Evolutionary conservation across 2,329 filamentous ascomycete genomes (phyloP), one percentile per base, ranked within the genome.

Genomic region (Ophiostoma ulmi): DNA sequence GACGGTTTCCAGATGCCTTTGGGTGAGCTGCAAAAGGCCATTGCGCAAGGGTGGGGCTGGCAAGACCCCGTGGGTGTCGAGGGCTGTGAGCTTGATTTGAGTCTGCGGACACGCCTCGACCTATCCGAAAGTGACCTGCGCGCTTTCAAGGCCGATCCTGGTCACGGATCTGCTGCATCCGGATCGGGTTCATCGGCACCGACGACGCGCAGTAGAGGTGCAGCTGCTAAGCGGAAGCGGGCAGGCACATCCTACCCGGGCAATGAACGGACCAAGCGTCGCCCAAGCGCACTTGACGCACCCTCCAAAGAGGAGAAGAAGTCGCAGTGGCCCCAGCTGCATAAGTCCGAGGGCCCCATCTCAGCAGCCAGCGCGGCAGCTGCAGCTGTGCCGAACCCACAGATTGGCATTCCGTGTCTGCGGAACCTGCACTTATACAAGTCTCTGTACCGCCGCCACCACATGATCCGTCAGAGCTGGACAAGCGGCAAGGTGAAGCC

Each of bases 41-140:
- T 98, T 70, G 83, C 84, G 61, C 92, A 98, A 81, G 95, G 95
- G 17, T 99, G 95, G 95, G 95, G 94, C 17, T 99, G 95, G 93
- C 95, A 99, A 78, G 92, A 94, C 77, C 92, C 94, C 0, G 86
- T 88, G 70, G 91, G 91, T 0, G 80, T 85, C 4, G 87, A 91
- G 69, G 92, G 91, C 35, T 92, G 86, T 70, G 95, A 99, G 79
- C 86, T 87, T 71, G 94, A 99, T 77, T 80, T 97, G 67, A 92
- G 91, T 78, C 80, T 84, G 73, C 82, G 84, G 64, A 84, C 78
- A 73, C 83, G 80, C 68, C 39, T 67, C 7, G n/a, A 26, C 14
- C n/a, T 48, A 4, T 35, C 65, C 38, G 65, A 67, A 17, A 22
- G 13, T 7, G 65, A 67, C 2, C 38, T 67, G 14, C 65, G 65